Percentiles rank a stretch among this genome's conserved stretches.
phyloP scores from a whole-genome alignment of 345 rosid species.

The Geranium brycei region DNA sequence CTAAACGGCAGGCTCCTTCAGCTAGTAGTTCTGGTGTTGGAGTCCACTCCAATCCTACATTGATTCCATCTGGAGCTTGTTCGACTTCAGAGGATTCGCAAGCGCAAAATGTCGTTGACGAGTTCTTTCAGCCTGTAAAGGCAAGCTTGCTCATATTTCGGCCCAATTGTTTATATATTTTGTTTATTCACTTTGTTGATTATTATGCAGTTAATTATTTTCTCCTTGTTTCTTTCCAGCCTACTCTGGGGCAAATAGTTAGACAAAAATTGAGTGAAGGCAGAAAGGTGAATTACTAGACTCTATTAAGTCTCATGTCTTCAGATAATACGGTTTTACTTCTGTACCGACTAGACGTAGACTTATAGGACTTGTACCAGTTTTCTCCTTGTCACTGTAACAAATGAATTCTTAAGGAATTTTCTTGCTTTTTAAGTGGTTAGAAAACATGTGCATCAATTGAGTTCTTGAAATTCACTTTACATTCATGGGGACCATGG shows the following conservation, averaged over 20 bases:
- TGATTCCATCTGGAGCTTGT: conserved; percentile 29
- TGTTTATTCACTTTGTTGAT: background rate
- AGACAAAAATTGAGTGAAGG: conserved; percentile 87
- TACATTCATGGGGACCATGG: too few species aligned
- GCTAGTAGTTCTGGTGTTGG: conserved; percentile 31
- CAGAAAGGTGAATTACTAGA: conserved; percentile 45
- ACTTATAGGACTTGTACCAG: background rate
- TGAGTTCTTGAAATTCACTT: too few species aligned
- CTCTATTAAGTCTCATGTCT: conserved; percentile 1
- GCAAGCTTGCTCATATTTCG: conserved; percentile 18
- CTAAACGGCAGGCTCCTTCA: conserved; percentile 48
- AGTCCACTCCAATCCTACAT: conserved; percentile 33
- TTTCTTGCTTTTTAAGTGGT: too few species aligned
- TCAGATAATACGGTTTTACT: background rate
- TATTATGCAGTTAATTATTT: conserved; percentile 2
- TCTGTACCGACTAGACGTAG: background rate
- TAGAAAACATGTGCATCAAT: background rate
- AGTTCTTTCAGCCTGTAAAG: conserved; percentile 70
- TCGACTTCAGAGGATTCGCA: conserved; percentile 45
- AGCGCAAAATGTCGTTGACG: conserved; percentile 60
- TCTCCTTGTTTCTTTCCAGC: conserved; percentile 26
- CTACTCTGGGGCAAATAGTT: conserved; percentile 66
- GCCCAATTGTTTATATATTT: conserved; percentile 2
- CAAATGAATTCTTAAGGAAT: background rate
- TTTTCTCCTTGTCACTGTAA: background rate